phyloP scores from a whole-genome alignment of 768 basidiomycete genomes.

The Phaeolepiota aurea region DNA sequence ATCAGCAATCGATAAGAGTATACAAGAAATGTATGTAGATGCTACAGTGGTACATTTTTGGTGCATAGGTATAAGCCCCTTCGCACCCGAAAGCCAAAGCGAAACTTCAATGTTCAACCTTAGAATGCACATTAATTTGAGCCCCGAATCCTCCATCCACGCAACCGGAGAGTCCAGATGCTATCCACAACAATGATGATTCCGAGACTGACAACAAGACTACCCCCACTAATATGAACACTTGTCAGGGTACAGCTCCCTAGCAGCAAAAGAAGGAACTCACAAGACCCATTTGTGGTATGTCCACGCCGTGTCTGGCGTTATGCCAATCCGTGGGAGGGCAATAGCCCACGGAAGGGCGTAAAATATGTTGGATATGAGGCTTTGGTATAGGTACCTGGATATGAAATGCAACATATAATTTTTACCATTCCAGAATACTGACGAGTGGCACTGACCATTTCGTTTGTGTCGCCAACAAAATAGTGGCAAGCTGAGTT shows the following conservation, averaged over 20 bases:
- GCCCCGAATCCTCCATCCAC: constrained; percentile 4
- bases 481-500: constrained; percentile 15
- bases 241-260: background rate
- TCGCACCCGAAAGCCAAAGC: no score
- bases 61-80: no score
- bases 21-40: no score
- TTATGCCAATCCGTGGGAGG: constrained; percentile 12
- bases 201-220: constrained; percentile 12
- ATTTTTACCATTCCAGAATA: background rate
- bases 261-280: no score
- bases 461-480: constrained; percentile 11
- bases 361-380: constrained; percentile 13
- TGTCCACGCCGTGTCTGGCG: constrained; percentile 13
- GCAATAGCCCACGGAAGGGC: constrained; percentile 14
- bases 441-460: constrained; percentile 9
- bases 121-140: no score
- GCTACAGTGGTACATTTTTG: no score
- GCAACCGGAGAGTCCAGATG: constrained; percentile 8
- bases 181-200: constrained; percentile 11
- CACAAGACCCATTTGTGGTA: constrained; percentile 15
- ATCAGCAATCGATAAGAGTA: no score
- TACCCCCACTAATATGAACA: constrained; percentile 9
- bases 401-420: constrained; percentile 1
- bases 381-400: constrained; percentile 13
- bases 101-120: no score